Conservation (phyloP, 2,329 filamentous ascomycete genomes). For the Diaporthe sp. region DNA sequence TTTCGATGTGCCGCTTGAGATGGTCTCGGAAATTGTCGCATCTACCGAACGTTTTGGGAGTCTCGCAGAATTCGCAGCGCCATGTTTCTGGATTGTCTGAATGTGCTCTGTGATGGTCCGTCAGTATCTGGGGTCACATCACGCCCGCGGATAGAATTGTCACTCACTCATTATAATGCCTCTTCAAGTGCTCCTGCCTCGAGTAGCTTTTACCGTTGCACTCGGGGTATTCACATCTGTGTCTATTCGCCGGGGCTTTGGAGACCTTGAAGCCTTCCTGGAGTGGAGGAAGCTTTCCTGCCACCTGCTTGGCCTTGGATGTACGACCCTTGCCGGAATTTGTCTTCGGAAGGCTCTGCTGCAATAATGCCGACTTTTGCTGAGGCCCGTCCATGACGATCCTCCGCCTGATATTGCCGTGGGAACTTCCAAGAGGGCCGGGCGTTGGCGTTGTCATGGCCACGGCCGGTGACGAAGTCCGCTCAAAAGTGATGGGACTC, state of each 20-base stretch:
- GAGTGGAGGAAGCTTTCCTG: constrained; percentile 21
- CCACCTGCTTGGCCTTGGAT: constrained; percentile 34
- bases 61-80: constrained; percentile 39
- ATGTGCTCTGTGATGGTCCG: constrained; percentile 11
- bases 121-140: neutral
- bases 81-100: constrained; percentile 37
- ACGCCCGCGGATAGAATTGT: too few relatives aligned
- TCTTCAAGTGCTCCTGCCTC: constrained; percentile 39
- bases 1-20: constrained; percentile 39
- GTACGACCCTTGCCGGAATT: constrained; percentile 30
- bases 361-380: constrained; percentile 38
- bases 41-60: constrained; percentile 36
- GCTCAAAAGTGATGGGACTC: constrained; percentile 39
- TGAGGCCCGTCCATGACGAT: constrained; percentile 40
- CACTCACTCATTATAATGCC: constrained; percentile 40
- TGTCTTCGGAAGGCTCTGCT: constrained; percentile 37
- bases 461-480: constrained; percentile 37
- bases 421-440: constrained; percentile 26
- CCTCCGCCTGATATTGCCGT: constrained; percentile 37
- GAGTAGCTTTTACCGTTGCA: constrained; percentile 39
- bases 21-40: constrained; percentile 40
- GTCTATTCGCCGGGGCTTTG: constrained; percentile 36
- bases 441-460: constrained; percentile 36
- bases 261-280: constrained; percentile 36
- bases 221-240: constrained; percentile 36